A percentile compares a stretch with the other conserved stretches of the same genome.
These are phyloP conservation scores for Fusarium concolor DNA, from an alignment of 2,329 filamentous ascomycete genomes.

Conservation along the genomic window DNA sequence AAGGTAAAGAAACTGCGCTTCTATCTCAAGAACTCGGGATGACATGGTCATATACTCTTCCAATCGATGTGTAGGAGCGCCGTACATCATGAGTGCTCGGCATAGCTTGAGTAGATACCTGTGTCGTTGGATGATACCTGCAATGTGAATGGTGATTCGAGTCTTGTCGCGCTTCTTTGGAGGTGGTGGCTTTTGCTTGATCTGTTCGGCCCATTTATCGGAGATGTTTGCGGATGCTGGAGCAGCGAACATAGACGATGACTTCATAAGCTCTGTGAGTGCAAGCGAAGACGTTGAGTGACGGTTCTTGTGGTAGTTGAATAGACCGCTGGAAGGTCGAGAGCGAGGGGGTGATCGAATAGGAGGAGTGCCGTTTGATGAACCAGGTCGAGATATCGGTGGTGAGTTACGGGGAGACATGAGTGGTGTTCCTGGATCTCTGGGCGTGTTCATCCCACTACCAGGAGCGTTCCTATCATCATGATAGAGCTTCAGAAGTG, in stretches of 20 bases:
- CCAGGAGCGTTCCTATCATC: constrained; percentile 55
- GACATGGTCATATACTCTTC: constrained; percentile 95
- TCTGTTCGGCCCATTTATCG: constrained; percentile 58
- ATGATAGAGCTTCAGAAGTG: constrained; percentile 77
- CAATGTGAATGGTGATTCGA: constrained; percentile 69
- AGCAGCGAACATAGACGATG: constrained; percentile 64
- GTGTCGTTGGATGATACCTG: constrained; percentile 80
- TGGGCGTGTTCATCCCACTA: constrained; percentile 58
- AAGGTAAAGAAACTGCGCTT: constrained; percentile 89
- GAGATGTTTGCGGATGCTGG: constrained; percentile 59
- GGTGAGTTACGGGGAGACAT: constrained; percentile 58
- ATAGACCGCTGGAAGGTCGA: constrained; percentile 54
- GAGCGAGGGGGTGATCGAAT: constrained; percentile 49
- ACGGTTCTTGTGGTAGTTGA: constrained; percentile 57
- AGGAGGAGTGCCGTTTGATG: constrained; percentile 48
- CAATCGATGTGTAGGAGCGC: constrained; percentile 88
- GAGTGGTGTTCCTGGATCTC: constrained; percentile 53
- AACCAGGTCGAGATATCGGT: constrained; percentile 55
- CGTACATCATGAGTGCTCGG: constrained; percentile 87
- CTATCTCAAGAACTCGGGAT: constrained; percentile 86
- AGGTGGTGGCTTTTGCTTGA: constrained; percentile 52
- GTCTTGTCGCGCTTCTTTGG: constrained; percentile 54
- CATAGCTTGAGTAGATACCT: constrained; percentile 87
- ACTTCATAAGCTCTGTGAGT: constrained; percentile 64
- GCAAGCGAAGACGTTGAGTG: constrained; percentile 58